Evolutionary conservation across 441 rosid genomes (phyloP).

Genomic region (Mallotus japonicus): DNA sequence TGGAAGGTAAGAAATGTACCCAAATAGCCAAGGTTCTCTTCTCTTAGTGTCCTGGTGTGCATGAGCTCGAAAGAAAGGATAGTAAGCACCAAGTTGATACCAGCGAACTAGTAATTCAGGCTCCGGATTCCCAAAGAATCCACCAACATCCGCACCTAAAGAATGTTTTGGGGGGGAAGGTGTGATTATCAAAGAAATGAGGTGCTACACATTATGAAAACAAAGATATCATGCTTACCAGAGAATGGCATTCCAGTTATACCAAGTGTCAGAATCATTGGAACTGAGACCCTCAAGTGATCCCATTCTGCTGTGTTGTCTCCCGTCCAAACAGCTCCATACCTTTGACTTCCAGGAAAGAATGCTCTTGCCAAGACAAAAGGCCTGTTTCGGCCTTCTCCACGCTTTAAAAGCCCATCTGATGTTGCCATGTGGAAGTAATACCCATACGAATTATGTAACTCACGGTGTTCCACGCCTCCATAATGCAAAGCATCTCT

Average conservation of each 20-base stretch:
- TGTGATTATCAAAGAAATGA: slow-evolving; percentile 11
- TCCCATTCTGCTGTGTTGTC: slow-evolving; percentile 98
- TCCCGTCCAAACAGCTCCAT: slow-evolving; percentile 97
- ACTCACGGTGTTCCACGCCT: slow-evolving; percentile 83
- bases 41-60: slow-evolving; percentile 98
- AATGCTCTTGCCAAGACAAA: slow-evolving; percentile 96
- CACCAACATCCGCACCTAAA: slow-evolving; percentile 96
- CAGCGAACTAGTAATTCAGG: slow-evolving; percentile 90
- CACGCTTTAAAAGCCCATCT: slow-evolving; percentile 89
- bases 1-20: slow-evolving; percentile 45
- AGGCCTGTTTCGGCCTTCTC: slow-evolving; percentile 85
- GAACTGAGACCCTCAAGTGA: slow-evolving; percentile 91
- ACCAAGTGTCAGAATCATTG: slow-evolving; percentile 92
- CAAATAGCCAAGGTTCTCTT: slow-evolving; percentile 98
- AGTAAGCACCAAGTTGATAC: slow-evolving; percentile 99
- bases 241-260: slow-evolving; percentile 84
- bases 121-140: slow-evolving; percentile 96
- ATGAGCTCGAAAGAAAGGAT: slow-evolving; percentile 97
- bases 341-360: slow-evolving; percentile 96
- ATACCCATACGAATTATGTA: slow-evolving; percentile 91
- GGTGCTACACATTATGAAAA: slow-evolving; percentile 9
- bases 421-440: slow-evolving; percentile 99
- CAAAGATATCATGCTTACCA: slow-evolving; percentile 41
- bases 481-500: slow-evolving; percentile 93
- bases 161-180: not conserved